Evolutionary conservation across 176 grass and related monocot species (phyloP), one percentile per base, ranked within the genome.

Genomic region (Luzula sylvatica): DNA sequence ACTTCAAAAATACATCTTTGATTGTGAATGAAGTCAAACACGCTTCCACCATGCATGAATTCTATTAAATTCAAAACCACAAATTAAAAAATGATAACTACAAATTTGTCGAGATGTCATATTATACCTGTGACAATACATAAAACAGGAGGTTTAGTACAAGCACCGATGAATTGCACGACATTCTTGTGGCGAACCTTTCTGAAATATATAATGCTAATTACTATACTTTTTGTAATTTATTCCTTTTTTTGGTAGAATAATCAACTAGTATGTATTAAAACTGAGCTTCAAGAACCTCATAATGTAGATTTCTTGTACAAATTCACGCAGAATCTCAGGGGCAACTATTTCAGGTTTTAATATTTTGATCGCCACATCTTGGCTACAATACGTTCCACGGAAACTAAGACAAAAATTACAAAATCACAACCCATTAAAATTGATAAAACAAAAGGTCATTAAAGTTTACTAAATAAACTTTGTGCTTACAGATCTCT

Each of bases 121-220:
- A 51, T 14, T 40, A 56, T 82, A 95, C 90, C 90, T 85, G 83
- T 95, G 66, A 95, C 67, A 69, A 95, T 85, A 85, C 83, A 95
- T 66, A 95, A 76, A 73, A 66, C 61, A 45, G 90, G 83, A 73
- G 83, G 83, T 73, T 55, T 86, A 18, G 80, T 95, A 67, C 83
- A 86, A 69, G 90, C 90, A 72, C 89, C 89, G 54, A 95, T 88
- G 63, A 95, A 95, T 50, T 88, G 89, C 61, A 95, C 83, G 44
- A 95, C 90, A 86, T 95, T 88, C 70, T 85, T 95, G 71, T 95
- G 90, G 52, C 83, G 79, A 55, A 95, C 90, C 71, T 88, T 95
- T 58, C 90, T 95, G 80, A 44, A 20, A 67, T 78, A 75, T 54
- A 45, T 7, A 35, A 46, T n/a, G 16, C 18, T 5, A 64, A 64